Base-by-base conservation (phyloP, 129 eudicot genomes). In the Arctium minus region DNA sequence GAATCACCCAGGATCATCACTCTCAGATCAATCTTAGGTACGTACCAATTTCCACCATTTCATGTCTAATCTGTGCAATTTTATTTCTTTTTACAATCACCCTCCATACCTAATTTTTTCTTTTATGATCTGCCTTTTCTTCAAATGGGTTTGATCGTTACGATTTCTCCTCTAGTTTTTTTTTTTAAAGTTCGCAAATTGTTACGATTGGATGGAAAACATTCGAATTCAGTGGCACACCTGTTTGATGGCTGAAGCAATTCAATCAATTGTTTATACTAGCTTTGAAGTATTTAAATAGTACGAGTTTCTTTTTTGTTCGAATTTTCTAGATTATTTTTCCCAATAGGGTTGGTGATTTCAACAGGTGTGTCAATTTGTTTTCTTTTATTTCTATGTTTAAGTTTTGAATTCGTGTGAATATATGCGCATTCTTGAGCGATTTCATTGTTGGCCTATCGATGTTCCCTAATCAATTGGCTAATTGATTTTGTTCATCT, bases 11-110 rank as follows among this genome's bases (percentile, higher is more conserved):
- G 68, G 82, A 71, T 83, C 86, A 72, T 56, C 82, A 37, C 73
- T 83, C 82, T 37, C 77, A 22, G 0, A 22, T 22, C 27, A 48
- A 70, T 77, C 82, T 50, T 50, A 83, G 86, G 86, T 77, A 78
- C 30, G 86, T 77, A 78, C 30, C 33, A 77, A 17, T 77, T 35
- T 53, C 72, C 65, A 8, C 36, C 70, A 48, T 68, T 40, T 71
- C 33, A 50, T 71, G 36, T 53, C 44, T 73, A 33, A 72, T 60
- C 31, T 15, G 4, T 39, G 7, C 8, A 38, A 1, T 31, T 39
- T 83, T 29, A 5, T 60, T 46, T 64, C 18, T 6, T 18, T 33
- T 18, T 5, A 0, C 27, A 42, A n/a, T 17, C 44, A 3, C 42
- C 76, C 17, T 31, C 3, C 5, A 60, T 27, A 17, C 62, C 64